phyloP scores from a whole-genome alignment of 768 basidiomycete genomes.

The Boletellus ananas region DNA sequence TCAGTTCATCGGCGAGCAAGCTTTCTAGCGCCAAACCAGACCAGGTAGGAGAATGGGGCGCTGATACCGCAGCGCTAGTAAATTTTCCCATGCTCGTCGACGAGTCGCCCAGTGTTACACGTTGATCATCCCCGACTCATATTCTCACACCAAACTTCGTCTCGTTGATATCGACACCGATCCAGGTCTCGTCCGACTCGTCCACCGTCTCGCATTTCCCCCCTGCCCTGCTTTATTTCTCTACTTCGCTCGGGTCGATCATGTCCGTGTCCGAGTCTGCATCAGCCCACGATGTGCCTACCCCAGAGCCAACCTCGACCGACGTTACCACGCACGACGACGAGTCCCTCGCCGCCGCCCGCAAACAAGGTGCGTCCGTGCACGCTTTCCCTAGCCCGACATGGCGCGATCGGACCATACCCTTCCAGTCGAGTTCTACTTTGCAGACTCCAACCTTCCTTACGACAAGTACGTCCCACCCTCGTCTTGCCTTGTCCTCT shows the following conservation, averaged over 20 bases:
- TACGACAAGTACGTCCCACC: constrained; percentile 63
- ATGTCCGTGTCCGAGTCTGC: constrained; percentile 23
- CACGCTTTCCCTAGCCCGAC: background rate
- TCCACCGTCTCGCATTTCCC: background rate
- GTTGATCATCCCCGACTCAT: too few species aligned
- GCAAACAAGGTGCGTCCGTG: constrained; percentile 48
- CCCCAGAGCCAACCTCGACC: constrained; percentile 6
- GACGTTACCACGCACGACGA: constrained; percentile 30
- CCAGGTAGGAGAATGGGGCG: too few species aligned
- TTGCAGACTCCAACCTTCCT: constrained; percentile 94
- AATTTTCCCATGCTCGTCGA: too few species aligned
- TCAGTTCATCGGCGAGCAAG: too few species aligned
- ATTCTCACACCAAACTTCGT: too few species aligned
- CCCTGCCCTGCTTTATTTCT: background rate
- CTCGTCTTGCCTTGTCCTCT: background rate
- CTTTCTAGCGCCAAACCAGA: too few species aligned
- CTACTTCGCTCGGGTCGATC: background rate
- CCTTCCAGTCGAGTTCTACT: constrained; percentile 86
- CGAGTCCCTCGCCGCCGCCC: constrained; percentile 45
- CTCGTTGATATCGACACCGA: too few species aligned
- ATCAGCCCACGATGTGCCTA: constrained; percentile 1
- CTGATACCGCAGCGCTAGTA: too few species aligned
- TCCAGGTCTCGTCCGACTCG: too few species aligned
- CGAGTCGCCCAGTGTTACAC: too few species aligned
- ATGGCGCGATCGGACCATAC: background rate